Percentiles rank a stretch among this genome's conserved stretches.
Evolutionary conservation across 2,329 filamentous ascomycete genomes (phyloP).

Genomic region (Neurospora sp.): DNA sequence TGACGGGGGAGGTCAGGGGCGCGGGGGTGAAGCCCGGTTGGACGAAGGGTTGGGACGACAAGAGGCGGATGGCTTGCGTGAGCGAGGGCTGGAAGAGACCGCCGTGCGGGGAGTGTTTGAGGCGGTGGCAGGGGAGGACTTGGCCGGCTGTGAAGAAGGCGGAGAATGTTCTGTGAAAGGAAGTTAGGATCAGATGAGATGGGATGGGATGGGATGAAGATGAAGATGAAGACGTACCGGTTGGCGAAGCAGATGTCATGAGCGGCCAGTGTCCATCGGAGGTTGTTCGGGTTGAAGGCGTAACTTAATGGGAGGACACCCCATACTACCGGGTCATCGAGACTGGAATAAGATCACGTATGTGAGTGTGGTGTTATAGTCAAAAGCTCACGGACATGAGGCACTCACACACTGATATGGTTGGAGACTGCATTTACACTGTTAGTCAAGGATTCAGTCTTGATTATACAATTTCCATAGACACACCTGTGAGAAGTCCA

Average conservation of each 20-base stretch:
- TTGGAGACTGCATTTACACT: constrained; percentile 56
- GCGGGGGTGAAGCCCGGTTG: constrained; percentile 11
- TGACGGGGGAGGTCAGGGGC: constrained; percentile 2
- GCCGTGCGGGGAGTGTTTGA: constrained; percentile 65
- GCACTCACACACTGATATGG: constrained; percentile 66
- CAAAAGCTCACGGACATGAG: constrained; percentile 33
- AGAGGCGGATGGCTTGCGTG: constrained; percentile 71
- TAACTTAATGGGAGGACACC: constrained; percentile 72
- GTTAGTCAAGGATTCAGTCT: constrained; percentile 4
- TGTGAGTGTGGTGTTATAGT: too few species aligned
- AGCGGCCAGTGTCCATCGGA: constrained; percentile 83
- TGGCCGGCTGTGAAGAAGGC: constrained; percentile 85
- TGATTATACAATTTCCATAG: constrained; percentile 2
- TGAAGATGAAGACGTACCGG: constrained; percentile 45
- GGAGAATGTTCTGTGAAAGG: constrained; percentile 45
- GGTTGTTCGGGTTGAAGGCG: constrained; percentile 59
- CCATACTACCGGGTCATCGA: constrained; percentile 94
- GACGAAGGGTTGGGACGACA: constrained; percentile 51
- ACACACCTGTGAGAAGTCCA: constrained; percentile 72
- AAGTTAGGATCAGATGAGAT: not conserved
- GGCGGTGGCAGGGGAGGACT: constrained; percentile 79
- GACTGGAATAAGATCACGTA: constrained; percentile 25
- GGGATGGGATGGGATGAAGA: not conserved
- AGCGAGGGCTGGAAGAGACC: constrained; percentile 87
- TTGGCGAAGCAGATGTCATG: constrained; percentile 94